These are phyloP conservation scores for Vitis rotundifolia DNA, from an alignment of 164 flowering plant genomes.

Conservation along the genomic window DNA sequence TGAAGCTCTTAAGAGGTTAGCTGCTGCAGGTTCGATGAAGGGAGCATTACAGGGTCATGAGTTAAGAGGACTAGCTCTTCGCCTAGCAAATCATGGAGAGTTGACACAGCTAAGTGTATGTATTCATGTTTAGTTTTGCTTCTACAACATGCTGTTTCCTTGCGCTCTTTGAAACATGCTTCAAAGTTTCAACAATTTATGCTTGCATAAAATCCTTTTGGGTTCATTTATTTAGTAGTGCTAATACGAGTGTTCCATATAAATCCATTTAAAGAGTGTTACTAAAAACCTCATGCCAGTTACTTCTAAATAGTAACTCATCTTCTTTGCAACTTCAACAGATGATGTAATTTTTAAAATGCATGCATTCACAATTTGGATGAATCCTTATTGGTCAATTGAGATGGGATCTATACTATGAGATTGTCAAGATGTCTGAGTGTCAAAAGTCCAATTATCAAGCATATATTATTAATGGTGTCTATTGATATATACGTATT, in stretches of 20 bases:
- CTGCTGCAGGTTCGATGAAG: slow-evolving; percentile 94
- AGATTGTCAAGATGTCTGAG: too few relatives aligned
- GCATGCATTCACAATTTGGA: too few relatives aligned
- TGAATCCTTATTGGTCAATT: too few relatives aligned
- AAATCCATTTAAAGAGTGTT: too few relatives aligned
- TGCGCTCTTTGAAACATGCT: slow-evolving; percentile 9
- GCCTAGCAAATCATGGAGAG: slow-evolving; percentile 98
- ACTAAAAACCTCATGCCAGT: too few relatives aligned
- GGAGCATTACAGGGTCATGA: slow-evolving; percentile 86
- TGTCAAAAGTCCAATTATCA: too few relatives aligned
- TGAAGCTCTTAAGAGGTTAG: slow-evolving; percentile 91
- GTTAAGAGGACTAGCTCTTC: slow-evolving; percentile 82
- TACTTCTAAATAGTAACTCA: too few relatives aligned
- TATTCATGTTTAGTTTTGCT: slow-evolving; percentile 8
- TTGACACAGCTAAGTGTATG: slow-evolving; percentile 87
- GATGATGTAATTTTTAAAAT: too few relatives aligned
- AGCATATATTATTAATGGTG: too few relatives aligned
- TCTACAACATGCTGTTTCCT: slow-evolving; percentile 1
- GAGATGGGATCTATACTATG: too few relatives aligned
- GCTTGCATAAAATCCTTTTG: not conserved
- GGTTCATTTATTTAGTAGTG: not conserved
- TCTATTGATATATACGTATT: too few relatives aligned
- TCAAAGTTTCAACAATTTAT: not conserved
- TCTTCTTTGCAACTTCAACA: too few relatives aligned
- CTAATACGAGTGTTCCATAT: not conserved